Evolutionary conservation across 2,329 filamentous ascomycete genomes (phyloP).

Genomic region (Colletotrichum lentis): DNA sequence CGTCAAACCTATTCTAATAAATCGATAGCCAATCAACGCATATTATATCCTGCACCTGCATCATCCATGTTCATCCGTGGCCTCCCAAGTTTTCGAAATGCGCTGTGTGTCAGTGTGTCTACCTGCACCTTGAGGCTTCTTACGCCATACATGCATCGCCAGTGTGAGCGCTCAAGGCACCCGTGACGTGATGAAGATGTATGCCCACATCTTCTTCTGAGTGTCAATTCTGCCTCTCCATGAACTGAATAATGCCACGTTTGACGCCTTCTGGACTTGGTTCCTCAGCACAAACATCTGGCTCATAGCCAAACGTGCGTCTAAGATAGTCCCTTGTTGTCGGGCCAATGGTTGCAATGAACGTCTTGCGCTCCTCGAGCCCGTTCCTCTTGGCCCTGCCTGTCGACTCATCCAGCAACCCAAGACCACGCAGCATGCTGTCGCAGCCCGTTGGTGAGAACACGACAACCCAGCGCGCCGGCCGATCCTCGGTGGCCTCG

Average conservation of each 20-base stretch:
- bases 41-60: neutral
- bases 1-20: neutral
- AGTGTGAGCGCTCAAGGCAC: neutral
- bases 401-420: constrained; percentile 57
- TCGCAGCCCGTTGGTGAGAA: constrained; percentile 74
- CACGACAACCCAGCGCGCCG: constrained; percentile 75
- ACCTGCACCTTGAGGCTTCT: no score
- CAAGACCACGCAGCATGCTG: constrained; percentile 64
- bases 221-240: neutral
- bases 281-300: constrained; percentile 81
- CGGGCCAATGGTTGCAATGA: constrained; percentile 88
- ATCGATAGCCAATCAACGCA: constrained; percentile 23
- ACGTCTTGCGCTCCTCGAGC: constrained; percentile 55
- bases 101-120: no score
- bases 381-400: constrained; percentile 48
- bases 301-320: constrained; percentile 69
- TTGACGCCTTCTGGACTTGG: constrained; percentile 84
- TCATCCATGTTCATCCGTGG: neutral
- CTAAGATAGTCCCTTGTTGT: constrained; percentile 83
- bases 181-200: neutral
- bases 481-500: constrained; percentile 50
- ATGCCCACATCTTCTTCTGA: neutral
- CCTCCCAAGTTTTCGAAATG: neutral
- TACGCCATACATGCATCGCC: neutral
- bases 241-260: constrained; percentile 68